Evolutionary conservation across 441 rosid genomes (phyloP).

Genomic region (Gossypium schwendimanii): DNA sequence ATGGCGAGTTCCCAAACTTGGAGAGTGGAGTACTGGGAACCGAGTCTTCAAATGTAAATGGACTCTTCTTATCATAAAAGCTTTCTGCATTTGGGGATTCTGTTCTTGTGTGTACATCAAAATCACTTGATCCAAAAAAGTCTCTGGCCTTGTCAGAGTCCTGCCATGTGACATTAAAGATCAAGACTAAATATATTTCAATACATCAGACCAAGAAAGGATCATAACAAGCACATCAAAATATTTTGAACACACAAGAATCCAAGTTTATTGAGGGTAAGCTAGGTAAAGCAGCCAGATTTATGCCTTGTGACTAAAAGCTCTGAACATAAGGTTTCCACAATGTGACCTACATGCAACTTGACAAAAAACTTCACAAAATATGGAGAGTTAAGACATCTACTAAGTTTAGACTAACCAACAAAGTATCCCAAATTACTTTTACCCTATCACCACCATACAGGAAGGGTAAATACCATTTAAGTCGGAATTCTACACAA

Average conservation of each 20-base stretch:
- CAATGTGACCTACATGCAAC: background rate
- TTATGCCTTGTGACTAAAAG: background rate
- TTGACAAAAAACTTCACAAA: background rate
- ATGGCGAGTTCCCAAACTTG: constrained; percentile 72
- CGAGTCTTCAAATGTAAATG: constrained; percentile 76
- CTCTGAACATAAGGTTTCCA: background rate
- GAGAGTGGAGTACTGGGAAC: constrained; percentile 82
- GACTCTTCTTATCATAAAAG: constrained; percentile 44
- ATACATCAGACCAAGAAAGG: background rate
- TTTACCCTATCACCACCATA: background rate
- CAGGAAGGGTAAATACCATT: background rate
- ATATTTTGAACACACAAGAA: background rate
- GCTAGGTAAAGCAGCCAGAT: background rate
- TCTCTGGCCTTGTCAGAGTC: constrained; percentile 40
- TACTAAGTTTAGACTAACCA: background rate
- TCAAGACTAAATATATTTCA: background rate
- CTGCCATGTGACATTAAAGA: constrained; percentile 30
- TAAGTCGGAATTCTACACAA: background rate
- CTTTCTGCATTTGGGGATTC: constrained; percentile 59
- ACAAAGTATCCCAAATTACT: background rate
- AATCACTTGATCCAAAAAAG: constrained; percentile 58
- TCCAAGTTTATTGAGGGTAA: background rate
- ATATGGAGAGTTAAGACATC: background rate
- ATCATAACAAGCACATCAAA: background rate
- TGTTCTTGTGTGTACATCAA: constrained; percentile 44